Evolutionary conservation across 441 rosid species (phyloP).

Genomic region (Heliophila coronopifolia): DNA sequence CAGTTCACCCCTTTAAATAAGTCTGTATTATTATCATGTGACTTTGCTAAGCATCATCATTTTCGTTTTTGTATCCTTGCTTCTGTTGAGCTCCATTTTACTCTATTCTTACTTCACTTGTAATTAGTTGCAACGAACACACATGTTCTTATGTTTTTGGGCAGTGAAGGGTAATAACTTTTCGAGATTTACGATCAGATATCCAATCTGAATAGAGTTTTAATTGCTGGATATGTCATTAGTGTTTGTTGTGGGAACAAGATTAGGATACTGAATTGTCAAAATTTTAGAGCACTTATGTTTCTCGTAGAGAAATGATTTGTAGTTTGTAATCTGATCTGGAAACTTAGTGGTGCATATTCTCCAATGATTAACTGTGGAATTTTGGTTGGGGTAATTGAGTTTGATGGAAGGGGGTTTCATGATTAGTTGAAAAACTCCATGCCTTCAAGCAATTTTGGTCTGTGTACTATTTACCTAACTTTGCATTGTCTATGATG

Average conservation of each 20-base stretch:
- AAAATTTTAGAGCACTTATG: not conserved
- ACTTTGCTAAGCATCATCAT: not conserved
- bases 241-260: constrained; percentile 11
- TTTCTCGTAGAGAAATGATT: constrained; percentile 5
- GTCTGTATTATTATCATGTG: not conserved
- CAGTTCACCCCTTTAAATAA: constrained; percentile 14
- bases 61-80: not conserved
- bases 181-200: not conserved
- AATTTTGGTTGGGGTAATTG: constrained; percentile 11
- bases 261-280: not conserved
- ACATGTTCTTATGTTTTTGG: not conserved
- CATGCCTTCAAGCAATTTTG: not conserved
- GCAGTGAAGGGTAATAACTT: not conserved
- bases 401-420: constrained; percentile 14
- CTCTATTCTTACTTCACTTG: constrained; percentile 5
- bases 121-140: constrained; percentile 6
- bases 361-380: not conserved
- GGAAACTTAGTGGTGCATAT: constrained; percentile 8
- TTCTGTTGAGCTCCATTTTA: constrained; percentile 13
- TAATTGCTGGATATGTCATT: not conserved
- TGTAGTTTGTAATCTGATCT: constrained; percentile 5
- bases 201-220: not conserved
- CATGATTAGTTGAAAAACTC: not conserved
- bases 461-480: not conserved
- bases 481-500: not conserved